Base-by-base conservation (phyloP, 768 basidiomycete species). In the Lentinus tigrinus region DNA sequence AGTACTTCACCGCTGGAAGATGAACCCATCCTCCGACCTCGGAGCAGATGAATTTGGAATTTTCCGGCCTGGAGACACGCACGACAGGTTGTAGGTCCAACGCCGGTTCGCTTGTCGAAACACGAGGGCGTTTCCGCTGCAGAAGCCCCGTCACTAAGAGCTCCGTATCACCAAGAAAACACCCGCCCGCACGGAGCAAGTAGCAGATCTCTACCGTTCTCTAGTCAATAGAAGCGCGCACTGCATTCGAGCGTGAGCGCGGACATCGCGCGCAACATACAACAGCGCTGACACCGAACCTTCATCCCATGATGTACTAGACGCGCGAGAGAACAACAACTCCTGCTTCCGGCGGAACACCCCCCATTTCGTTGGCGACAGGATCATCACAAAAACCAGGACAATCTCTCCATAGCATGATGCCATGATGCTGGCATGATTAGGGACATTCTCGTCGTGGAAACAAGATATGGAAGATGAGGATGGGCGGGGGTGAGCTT, bases 391-490 rank as follows among this genome's bases (percentile, higher is more conserved):
- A 24, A 23, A 46, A 46, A 19, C n/a, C 13, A 23, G 21, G 43
- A 24, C 43, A 23, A 46, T 46, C 43, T 52, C 57, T 52, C 53
- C 57, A 54, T 59, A 28, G 9, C 37, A n/a, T 40, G 23, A n/a
- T 48, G 27, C 17, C 36, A 56, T 38, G 23, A 24, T 28, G 55
- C 36, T 13, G 23, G 47, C 31, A 31, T 31, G 31, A n/a, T n/a
- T n/a, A 7, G 31, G 31, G 31, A 31, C 31, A 6, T 13, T 46
- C 21, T 13, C 23, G 4, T 11, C 50, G 34, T 55, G 16, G 34
- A 46, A 47, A 46, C 53, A 34, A 31, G 38, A 42, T 21, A 34
- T 21, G 31, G 19, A 23, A 26, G 21, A 46, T 23, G 21, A 19
- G 27, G 17, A 36, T 26, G 27, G 26, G 23, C 10, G 28, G 24